These are phyloP conservation scores for Acrocalymma vagum DNA, from an alignment of 2,329 filamentous ascomycete genomes.

Conservation along the genomic window DNA sequence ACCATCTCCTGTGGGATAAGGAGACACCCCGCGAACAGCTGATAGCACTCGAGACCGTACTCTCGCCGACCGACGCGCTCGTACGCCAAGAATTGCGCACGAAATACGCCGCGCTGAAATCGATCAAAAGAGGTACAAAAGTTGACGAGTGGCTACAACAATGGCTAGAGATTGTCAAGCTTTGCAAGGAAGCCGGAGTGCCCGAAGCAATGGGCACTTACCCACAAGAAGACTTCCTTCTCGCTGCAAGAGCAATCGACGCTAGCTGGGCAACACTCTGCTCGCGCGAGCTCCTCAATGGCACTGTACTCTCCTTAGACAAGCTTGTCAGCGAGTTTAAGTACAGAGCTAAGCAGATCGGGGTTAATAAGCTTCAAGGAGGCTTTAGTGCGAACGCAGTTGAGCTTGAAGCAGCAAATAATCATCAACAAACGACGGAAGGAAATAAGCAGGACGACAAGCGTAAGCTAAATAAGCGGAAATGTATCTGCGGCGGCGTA, in stretches of 20 bases:
- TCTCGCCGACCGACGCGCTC: slow-evolving; percentile 1
- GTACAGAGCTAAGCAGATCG: no score
- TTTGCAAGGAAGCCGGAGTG: slow-evolving; percentile 1
- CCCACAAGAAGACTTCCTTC: slow-evolving; percentile 8
- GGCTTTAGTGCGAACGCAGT: no score
- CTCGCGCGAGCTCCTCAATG: slow-evolving; percentile 1
- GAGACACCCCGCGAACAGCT: slow-evolving; percentile 2
- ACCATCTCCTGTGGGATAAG: slow-evolving; percentile 3
- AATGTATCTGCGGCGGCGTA: slow-evolving; percentile 3
- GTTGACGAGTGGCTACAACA: slow-evolving; percentile 3
- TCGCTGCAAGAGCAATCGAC: slow-evolving; percentile 4
- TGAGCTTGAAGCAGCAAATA: slow-evolving; percentile 6
- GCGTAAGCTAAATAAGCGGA: slow-evolving; percentile 2
- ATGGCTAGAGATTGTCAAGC: slow-evolving; percentile 1
- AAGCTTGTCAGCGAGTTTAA: slow-evolving; percentile 7
- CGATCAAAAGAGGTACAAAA: background rate
- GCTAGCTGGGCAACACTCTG: slow-evolving; percentile 1
- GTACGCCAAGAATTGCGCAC: slow-evolving; percentile 1
- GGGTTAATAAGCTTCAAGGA: no score
- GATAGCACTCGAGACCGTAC: slow-evolving; percentile 6
- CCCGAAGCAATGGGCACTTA: background rate
- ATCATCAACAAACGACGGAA: slow-evolving; percentile 2
- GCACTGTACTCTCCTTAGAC: slow-evolving; percentile 4
- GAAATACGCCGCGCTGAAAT: slow-evolving; percentile 1
- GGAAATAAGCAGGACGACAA: slow-evolving; percentile 4